These are phyloP conservation scores for Talaromyces islandicus DNA, from an alignment of 2,329 filamentous ascomycete genomes.

Conservation along the genomic window DNA sequence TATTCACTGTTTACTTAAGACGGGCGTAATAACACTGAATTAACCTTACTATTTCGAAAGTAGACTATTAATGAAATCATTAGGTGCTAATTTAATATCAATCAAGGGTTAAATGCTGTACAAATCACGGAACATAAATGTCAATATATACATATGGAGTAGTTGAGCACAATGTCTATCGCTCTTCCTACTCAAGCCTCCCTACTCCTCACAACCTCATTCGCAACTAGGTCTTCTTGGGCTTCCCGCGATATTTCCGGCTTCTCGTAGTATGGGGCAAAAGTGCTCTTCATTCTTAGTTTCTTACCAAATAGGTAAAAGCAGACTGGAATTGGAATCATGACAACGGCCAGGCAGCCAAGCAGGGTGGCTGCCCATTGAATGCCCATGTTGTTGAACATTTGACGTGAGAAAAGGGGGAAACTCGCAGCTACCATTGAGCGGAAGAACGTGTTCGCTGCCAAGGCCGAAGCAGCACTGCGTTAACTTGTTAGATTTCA, in stretches of 20 bases:
- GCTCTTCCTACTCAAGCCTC: not conserved
- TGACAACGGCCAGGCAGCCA: conserved; percentile 28
- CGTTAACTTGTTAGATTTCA: not conserved
- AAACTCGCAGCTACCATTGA: conserved; percentile 31
- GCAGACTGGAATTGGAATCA: conserved; percentile 32
- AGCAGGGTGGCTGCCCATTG: conserved; percentile 35
- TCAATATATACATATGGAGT: not conserved
- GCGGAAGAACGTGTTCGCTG: conserved; percentile 34
- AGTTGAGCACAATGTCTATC: no score
- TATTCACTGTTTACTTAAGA: not conserved
- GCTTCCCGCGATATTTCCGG: not conserved
- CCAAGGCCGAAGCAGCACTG: conserved; percentile 34
- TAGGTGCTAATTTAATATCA: not conserved
- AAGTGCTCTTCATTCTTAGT: conserved; percentile 16
- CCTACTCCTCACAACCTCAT: not conserved
- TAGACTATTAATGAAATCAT: not conserved
- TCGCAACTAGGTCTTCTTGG: not conserved
- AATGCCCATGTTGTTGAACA: conserved; percentile 32
- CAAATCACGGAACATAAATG: not conserved
- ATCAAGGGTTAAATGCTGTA: not conserved
- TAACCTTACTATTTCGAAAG: not conserved
- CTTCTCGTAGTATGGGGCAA: not conserved
- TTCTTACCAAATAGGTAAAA: conserved; percentile 27
- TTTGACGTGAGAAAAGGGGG: conserved; percentile 30
- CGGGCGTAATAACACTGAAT: not conserved